A percentile compares a stretch with the other conserved stretches of the same genome.
phyloP scores from a whole-genome alignment of 768 basidiomycete species.

The Suillus sp. region DNA sequence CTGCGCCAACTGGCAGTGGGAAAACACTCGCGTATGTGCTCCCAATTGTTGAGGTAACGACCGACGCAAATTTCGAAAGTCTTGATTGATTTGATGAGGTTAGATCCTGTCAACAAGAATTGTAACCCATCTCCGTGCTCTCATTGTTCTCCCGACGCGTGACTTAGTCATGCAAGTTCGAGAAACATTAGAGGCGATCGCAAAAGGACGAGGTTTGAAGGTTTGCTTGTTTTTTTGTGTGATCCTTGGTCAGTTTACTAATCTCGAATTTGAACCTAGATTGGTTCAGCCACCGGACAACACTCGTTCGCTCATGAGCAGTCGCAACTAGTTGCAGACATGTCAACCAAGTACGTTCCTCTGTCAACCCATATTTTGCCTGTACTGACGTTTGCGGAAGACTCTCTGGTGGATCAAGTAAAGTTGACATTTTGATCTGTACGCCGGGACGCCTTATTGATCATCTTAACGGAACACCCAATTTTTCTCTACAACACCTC shows the following conservation, averaged over 20 bases:
- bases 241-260: background rate
- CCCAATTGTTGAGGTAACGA: conserved; percentile 82
- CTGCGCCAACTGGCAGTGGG: conserved; percentile 96
- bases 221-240: conserved; percentile 38
- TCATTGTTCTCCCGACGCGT: conserved; percentile 90
- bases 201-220: conserved; percentile 85
- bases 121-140: conserved; percentile 82
- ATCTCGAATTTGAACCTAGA: conserved; percentile 36
- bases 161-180: conserved; percentile 91
- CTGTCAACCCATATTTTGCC: background rate
- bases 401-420: conserved; percentile 83
- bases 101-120: conserved; percentile 73
- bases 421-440: conserved; percentile 91
- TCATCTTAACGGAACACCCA: conserved; percentile 83
- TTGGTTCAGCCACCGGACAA: conserved; percentile 88
- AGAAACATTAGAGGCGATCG: conserved; percentile 86
- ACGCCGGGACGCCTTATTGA: conserved; percentile 96
- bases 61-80: background rate
- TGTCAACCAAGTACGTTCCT: conserved; percentile 47
- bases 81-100: background rate
- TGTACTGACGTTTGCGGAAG: conserved; percentile 37
- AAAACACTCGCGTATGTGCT: conserved; percentile 97
- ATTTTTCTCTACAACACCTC: conserved; percentile 91
- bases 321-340: conserved; percentile 69
- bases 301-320: conserved; percentile 95